Percentiles rank a stretch among this genome's conserved stretches.
These are phyloP conservation scores for Ophiosphaerella korrae DNA, from an alignment of 2,329 filamentous ascomycete species.

Conservation along the genomic window DNA sequence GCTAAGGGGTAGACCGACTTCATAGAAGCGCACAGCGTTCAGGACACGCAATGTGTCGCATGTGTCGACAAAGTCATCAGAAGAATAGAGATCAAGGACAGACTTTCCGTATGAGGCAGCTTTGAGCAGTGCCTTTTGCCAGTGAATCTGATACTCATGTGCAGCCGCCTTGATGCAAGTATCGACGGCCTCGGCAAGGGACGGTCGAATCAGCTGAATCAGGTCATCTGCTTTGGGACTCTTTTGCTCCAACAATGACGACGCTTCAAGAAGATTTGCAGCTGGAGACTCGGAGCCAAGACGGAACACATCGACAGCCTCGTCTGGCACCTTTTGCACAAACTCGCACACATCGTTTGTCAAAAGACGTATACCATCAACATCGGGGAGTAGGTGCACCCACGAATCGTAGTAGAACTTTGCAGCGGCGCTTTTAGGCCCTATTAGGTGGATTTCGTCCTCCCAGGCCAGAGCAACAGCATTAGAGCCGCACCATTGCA, in stretches of 20 bases:
- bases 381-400: conserved; percentile 85
- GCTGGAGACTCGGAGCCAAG: conserved; percentile 86
- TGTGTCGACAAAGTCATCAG: conserved; percentile 98
- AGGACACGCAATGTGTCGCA: conserved; percentile 91
- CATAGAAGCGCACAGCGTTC: conserved; percentile 89
- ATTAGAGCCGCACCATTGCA: conserved; percentile 97
- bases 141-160: conserved; percentile 85
- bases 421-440: conserved; percentile 76
- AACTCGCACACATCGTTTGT: conserved; percentile 98
- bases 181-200: conserved; percentile 90
- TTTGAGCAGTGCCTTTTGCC: conserved; percentile 95
- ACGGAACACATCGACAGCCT: conserved; percentile 86
- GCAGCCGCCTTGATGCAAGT: conserved; percentile 92
- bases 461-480: conserved; percentile 95
- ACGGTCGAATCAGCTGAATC: conserved; percentile 88
- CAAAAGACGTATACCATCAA: conserved; percentile 86
- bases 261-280: conserved; percentile 90
- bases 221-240: conserved; percentile 98
- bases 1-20: conserved; percentile 85
- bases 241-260: conserved; percentile 87
- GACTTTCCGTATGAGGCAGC: conserved; percentile 98
- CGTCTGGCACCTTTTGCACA: conserved; percentile 87
- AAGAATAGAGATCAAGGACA: conserved; percentile 94
- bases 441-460: conserved; percentile 93
- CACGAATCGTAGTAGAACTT: conserved; percentile 89